Percentiles rank a stretch among this genome's conserved stretches.
phyloP scores from a whole-genome alignment of 306 rosid species.

The Hylodesmum podocarpum region DNA sequence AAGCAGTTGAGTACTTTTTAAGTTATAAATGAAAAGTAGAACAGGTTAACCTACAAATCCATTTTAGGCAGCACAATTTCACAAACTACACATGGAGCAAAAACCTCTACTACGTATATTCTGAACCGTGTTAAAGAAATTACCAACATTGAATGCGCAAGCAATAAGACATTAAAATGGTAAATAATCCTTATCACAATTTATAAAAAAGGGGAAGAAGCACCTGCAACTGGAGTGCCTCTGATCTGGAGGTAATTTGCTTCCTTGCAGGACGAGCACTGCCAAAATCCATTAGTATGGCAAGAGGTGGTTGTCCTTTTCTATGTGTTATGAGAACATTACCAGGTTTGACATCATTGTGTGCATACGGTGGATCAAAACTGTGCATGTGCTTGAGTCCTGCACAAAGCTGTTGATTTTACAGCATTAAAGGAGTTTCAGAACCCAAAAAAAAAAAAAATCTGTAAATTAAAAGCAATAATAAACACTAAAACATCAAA shows the following conservation, averaged over 20 bases:
- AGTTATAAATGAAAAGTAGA: not conserved
- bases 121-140: not conserved
- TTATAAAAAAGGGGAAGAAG: not conserved
- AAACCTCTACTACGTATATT: constrained; percentile 14
- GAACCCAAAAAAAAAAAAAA: not conserved
- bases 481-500: constrained; percentile 9
- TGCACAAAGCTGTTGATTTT: constrained; percentile 84
- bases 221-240: constrained; percentile 97
- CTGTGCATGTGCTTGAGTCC: constrained; percentile 97
- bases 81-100: constrained; percentile 7
- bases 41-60: not conserved
- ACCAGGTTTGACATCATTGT: constrained; percentile 97
- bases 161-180: constrained; percentile 1
- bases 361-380: constrained; percentile 95
- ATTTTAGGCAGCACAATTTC: constrained; percentile 7
- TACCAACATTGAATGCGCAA: not conserved
- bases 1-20: constrained; percentile 11
- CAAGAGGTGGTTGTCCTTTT: constrained; percentile 81
- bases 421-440: constrained; percentile 35
- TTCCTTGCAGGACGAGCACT: constrained; percentile 93
- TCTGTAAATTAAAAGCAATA: not conserved
- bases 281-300: constrained; percentile 98
- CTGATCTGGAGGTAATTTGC: constrained; percentile 73
- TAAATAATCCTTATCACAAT: not conserved
- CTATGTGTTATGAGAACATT: constrained; percentile 79